phyloP scores from a whole-genome alignment of 2,329 filamentous ascomycete species.

The Tothia fuscella region DNA sequence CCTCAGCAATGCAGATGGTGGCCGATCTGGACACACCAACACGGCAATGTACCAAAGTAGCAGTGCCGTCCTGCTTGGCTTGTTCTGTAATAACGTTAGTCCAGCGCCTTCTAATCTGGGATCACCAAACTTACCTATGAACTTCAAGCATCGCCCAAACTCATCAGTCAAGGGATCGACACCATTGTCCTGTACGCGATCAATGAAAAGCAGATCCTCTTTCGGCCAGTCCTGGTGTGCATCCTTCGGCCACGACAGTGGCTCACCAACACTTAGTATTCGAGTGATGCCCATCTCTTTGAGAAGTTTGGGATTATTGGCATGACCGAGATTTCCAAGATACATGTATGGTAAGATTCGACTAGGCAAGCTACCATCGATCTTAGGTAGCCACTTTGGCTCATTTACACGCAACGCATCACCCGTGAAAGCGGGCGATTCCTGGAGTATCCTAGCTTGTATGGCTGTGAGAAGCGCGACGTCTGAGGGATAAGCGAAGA shows the following conservation, averaged over 20 bases:
- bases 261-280: constrained; percentile 85
- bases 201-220: constrained; percentile 69
- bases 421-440: constrained; percentile 44
- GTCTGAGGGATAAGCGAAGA: constrained; percentile 91
- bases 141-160: constrained; percentile 74
- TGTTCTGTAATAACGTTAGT: constrained; percentile 45
- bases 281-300: constrained; percentile 70
- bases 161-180: constrained; percentile 83
- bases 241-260: constrained; percentile 53
- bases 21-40: constrained; percentile 92
- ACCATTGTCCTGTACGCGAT: constrained; percentile 89
- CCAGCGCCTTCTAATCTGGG: too few relatives aligned
- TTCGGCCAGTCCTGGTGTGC: constrained; percentile 46
- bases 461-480: constrained; percentile 70
- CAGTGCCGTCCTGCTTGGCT: constrained; percentile 62
- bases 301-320: constrained; percentile 82
- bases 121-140: constrained; percentile 64
- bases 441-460: constrained; percentile 59
- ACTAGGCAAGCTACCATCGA: constrained; percentile 87
- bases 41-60: constrained; percentile 89
- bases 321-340: constrained; percentile 82
- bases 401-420: constrained; percentile 26
- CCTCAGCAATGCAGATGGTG: constrained; percentile 97
- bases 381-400: constrained; percentile 67
- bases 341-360: constrained; percentile 91